Percentiles rank a stretch among this genome's conserved stretches.
These are phyloP conservation scores for Coleophoma crateriformis DNA, from an alignment of 2,329 filamentous ascomycete species.

Conservation along the genomic window DNA sequence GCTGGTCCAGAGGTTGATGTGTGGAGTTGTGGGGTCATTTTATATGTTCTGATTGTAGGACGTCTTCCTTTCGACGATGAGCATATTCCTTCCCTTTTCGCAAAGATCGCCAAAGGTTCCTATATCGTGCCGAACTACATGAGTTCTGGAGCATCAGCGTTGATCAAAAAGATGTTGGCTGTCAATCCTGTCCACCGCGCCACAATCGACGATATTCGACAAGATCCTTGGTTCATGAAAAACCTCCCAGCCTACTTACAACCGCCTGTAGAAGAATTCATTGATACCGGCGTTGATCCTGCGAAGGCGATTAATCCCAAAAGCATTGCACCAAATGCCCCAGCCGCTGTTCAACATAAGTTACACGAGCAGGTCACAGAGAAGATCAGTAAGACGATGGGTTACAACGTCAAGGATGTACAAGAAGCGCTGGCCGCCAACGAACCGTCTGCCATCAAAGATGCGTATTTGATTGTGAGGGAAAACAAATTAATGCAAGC, in stretches of 20 bases:
- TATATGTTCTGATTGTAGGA: constrained; percentile 77
- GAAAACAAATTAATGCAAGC: constrained; percentile 97
- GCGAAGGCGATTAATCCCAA: constrained; percentile 84
- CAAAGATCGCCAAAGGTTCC: constrained; percentile 92
- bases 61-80: constrained; percentile 95
- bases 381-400: constrained; percentile 97
- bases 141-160: constrained; percentile 69
- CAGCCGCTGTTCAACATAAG: constrained; percentile 76
- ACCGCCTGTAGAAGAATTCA: constrained; percentile 83
- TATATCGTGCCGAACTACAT: constrained; percentile 93
- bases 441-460: constrained; percentile 96
- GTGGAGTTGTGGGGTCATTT: constrained; percentile 92
- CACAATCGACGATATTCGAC: constrained; percentile 87
- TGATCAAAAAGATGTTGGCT: constrained; percentile 92
- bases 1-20: constrained; percentile 97
- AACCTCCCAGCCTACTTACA: constrained; percentile 83
- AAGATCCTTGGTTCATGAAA: constrained; percentile 90
- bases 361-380: constrained; percentile 89
- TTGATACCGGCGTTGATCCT: constrained; percentile 89
- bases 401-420: constrained; percentile 90
- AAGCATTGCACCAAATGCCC: constrained; percentile 73
- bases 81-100: constrained; percentile 94
- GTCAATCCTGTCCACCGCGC: constrained; percentile 93
- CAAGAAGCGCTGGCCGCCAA: constrained; percentile 87
- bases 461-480: constrained; percentile 95